phyloP scores from a whole-genome alignment of 179 eudicot genomes.

The Silene vulgaris region DNA sequence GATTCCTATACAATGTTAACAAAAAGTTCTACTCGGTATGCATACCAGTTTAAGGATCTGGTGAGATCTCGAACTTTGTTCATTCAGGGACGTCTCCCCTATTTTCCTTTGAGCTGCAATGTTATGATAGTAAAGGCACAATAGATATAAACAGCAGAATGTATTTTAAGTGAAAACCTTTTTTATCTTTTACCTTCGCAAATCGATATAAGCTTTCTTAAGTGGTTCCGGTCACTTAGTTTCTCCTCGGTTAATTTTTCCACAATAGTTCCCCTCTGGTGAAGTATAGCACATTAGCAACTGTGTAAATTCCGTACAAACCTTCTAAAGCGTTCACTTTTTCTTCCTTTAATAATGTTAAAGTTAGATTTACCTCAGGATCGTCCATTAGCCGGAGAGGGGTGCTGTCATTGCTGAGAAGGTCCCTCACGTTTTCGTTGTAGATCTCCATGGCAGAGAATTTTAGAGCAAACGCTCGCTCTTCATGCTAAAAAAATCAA shows the following conservation, averaged over 20 bases:
- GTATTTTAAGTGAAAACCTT: background rate
- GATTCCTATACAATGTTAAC: background rate
- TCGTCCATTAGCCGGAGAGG: conserved; percentile 81
- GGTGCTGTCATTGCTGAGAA: conserved; percentile 60
- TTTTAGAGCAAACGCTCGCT: conserved; percentile 77
- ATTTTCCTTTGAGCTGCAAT: conserved; percentile 77
- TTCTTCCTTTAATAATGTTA: background rate
- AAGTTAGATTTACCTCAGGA: conserved; percentile 55
- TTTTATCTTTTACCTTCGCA: conserved; percentile 64
- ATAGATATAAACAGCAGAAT: background rate
- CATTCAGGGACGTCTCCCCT: conserved; percentile 90
- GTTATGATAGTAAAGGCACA: background rate
- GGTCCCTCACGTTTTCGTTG: conserved; percentile 93
- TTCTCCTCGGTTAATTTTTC: conserved; percentile 89
- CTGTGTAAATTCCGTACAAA: background rate
- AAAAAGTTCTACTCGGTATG: conserved; percentile 8
- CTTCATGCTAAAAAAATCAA: conserved; percentile 61
- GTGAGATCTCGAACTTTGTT: conserved; percentile 94
- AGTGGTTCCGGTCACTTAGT: conserved; percentile 69
- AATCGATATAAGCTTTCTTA: conserved; percentile 73
- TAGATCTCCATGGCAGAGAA: conserved; percentile 95
- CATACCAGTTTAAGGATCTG: conserved; percentile 84
- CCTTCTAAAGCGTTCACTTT: conserved; percentile 1
- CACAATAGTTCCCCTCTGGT: conserved; percentile 76
- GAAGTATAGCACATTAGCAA: conserved; percentile 23